Percentiles rank a stretch among this genome's conserved stretches.
These are phyloP conservation scores for Fragaria ananassa DNA, from an alignment of 306 rosid genomes.

Conservation along the genomic window DNA sequence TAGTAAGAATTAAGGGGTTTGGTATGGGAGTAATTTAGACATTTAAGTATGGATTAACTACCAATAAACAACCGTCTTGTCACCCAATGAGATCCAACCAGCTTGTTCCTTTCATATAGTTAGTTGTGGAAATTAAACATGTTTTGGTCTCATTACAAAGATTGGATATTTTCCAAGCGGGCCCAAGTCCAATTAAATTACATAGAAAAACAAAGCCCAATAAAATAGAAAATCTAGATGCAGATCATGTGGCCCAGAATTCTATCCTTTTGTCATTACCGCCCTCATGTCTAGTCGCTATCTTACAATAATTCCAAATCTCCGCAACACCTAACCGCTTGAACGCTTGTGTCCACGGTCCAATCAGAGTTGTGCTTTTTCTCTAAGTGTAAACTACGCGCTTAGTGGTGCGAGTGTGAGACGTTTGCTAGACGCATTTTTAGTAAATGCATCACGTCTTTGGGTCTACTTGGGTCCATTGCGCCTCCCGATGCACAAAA, in stretches of 20 bases:
- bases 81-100: conserved; percentile 9
- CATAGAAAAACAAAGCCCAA: not conserved
- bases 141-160: not conserved
- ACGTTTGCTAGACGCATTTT: not conserved
- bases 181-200: not conserved
- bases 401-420: not conserved
- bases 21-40: not conserved
- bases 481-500: conserved; percentile 20
- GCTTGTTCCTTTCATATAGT: not conserved
- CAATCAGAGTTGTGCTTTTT: not conserved
- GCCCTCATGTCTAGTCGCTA: not conserved
- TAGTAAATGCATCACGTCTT: conserved; percentile 28
- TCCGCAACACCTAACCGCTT: not conserved
- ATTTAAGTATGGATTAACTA: not conserved
- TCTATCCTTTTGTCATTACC: conserved; percentile 3
- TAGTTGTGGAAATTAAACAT: not conserved
- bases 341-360: not conserved
- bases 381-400: not conserved
- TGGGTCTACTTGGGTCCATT: conserved; percentile 21
- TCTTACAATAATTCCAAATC: not conserved
- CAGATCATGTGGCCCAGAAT: conserved; percentile 15
- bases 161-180: not conserved
- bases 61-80: not conserved
- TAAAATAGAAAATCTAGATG: not conserved
- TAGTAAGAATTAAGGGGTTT: not conserved